Conservation (phyloP, 2,329 filamentous ascomycete genomes). For the Fusarium sp. region DNA sequence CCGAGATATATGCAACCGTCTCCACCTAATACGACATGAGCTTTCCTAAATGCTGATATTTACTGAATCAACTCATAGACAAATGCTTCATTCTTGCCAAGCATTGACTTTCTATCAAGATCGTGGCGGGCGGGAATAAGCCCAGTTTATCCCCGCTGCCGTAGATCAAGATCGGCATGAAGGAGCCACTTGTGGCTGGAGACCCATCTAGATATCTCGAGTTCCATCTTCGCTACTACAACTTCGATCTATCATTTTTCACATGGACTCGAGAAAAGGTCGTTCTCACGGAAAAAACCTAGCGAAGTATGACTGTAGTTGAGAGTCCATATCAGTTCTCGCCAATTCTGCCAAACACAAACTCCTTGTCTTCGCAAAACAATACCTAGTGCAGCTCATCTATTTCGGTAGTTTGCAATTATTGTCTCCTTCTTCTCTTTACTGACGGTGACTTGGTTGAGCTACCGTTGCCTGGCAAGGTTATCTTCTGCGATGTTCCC, state of each 20-base stretch:
- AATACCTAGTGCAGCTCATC: background rate
- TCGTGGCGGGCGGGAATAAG: constrained; percentile 30
- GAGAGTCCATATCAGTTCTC: background rate
- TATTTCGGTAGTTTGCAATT: background rate
- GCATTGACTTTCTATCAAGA: constrained; percentile 28
- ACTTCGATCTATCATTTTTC: background rate
- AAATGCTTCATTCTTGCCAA: constrained; percentile 4
- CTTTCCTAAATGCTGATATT: background rate
- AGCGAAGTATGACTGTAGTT: background rate
- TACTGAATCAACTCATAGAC: no score
- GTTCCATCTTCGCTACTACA: background rate
- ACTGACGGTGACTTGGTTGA: background rate
- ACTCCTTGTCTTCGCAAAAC: background rate
- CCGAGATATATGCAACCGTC: background rate
- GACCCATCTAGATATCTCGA: background rate
- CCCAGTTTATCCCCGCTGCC: constrained; percentile 8
- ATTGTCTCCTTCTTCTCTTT: constrained; percentile 1
- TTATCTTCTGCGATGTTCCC: background rate
- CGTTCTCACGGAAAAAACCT: background rate
- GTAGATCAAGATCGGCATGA: constrained; percentile 29
- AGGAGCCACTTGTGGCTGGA: constrained; percentile 34
- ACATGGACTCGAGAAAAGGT: background rate
- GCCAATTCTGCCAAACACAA: background rate
- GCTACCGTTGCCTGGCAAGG: background rate
- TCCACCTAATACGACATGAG: background rate